Evolutionary conservation across 495 filamentous ascomycete genomes (phyloP).

Genomic region (Annulohypoxylon bovei): DNA sequence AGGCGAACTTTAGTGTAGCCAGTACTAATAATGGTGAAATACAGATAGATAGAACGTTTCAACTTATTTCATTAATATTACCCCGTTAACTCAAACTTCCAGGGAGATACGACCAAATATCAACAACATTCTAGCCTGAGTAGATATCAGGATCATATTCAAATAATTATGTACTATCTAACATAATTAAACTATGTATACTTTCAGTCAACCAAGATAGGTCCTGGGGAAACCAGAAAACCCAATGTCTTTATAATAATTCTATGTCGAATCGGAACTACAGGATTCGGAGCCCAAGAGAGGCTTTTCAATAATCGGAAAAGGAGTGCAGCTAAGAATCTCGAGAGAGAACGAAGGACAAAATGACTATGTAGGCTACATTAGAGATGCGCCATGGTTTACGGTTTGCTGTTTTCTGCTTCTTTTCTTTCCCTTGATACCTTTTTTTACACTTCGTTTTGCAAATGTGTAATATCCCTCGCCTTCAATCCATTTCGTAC

Average conservation of each 20-base stretch:
- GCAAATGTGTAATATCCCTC: conserved; percentile 14
- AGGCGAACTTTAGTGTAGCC: no score
- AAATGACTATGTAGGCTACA: conserved; percentile 13
- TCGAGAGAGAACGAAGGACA: conserved; percentile 19
- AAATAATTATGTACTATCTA: not conserved
- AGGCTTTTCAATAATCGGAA: not conserved
- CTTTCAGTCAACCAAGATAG: not conserved
- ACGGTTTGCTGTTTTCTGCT: conserved; percentile 23
- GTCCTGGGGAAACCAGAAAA: conserved; percentile 10
- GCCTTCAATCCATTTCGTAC: conserved; percentile 23
- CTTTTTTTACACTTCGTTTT: not conserved
- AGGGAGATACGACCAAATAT: no score
- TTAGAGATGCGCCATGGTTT: conserved; percentile 16
- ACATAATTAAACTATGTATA: conserved; percentile 11
- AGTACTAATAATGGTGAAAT: no score
- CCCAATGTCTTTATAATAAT: conserved; percentile 4
- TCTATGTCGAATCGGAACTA: conserved; percentile 20
- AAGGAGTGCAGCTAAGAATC: conserved; percentile 3
- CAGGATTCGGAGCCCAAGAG: conserved; percentile 11
- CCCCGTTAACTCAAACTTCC: no score
- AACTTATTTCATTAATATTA: no score
- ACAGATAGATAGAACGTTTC: no score
- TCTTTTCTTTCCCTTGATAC: conserved; percentile 1
- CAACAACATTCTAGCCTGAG: not conserved
- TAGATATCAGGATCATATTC: not conserved